phyloP scores from a whole-genome alignment of 129 eudicot genomes.

The Saposhnikovia divaricata region DNA sequence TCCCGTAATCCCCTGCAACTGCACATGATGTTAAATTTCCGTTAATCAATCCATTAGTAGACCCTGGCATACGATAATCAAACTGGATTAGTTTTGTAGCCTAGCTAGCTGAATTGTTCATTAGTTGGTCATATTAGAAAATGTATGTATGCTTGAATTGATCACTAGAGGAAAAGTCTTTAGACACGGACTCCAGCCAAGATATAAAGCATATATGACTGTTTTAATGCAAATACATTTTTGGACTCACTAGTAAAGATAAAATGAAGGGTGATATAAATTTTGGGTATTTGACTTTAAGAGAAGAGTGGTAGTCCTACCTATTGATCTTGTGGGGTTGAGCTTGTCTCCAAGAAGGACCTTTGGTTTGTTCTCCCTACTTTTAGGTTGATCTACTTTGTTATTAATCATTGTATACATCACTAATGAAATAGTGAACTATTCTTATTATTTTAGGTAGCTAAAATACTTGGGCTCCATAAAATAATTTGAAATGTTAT shows the following conservation, averaged over 20 bases:
- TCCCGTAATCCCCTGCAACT: neutral
- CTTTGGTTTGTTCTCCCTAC: conserved; percentile 19
- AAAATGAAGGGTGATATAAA: conserved; percentile 26
- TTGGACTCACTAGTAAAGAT: conserved; percentile 25
- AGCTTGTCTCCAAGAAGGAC: conserved; percentile 32
- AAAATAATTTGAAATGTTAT: conserved; percentile 29
- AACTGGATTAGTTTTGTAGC: neutral
- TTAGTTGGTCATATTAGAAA: neutral
- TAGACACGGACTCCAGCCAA: neutral
- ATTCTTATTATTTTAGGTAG: neutral
- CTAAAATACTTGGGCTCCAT: conserved; percentile 22
- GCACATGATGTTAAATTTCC: neutral
- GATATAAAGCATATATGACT: neutral
- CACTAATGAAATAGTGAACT: neutral
- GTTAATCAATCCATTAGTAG: neutral
- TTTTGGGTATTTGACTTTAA: conserved; percentile 34
- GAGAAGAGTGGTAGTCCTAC: conserved; percentile 22
- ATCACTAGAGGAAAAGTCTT: conserved; percentile 4
- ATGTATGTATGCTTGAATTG: neutral
- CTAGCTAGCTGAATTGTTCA: neutral
- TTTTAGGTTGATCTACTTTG: conserved; percentile 27
- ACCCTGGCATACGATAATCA: neutral
- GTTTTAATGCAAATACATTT: neutral
- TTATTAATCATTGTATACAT: conserved; percentile 22
- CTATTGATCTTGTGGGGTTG: conserved; percentile 49